Base-by-base conservation (phyloP, 1,284 basidiomycete species). In the Sanghuangporus weigelae region DNA sequence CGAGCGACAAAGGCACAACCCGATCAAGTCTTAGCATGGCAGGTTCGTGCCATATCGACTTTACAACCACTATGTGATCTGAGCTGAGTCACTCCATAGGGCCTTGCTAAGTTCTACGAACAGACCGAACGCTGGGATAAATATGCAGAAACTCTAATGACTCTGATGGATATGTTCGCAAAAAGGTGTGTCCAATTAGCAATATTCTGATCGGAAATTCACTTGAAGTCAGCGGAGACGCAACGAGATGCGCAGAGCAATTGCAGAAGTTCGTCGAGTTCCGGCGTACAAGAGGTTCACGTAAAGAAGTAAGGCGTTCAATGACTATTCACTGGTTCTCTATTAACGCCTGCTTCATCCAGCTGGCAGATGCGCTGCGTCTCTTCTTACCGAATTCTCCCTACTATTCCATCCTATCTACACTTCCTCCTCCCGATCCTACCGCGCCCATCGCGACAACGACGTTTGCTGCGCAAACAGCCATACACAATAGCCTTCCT, bases 301-400 rank as follows among this genome's bases (percentile, higher is more conserved):
- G 78, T 38, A 72, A 78, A 58, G 80, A 93, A 74, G 90, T 90
- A 67, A 53, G 72, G 53, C 64, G 63, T 26, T 23, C 50, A 46
- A 7, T 26, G 67, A n/a, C 11, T 38, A 57, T 59, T 54, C 26
- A 46, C 16, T 0, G 44, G 3, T 3, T 60, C 59, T 50, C 39
- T 38, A 62, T 42, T 42, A 46, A 46, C n/a, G 44, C 16, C 59
- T 46, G 4, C 31, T 19, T 53, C 48, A 26, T 31, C 49, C 67
- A 96, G 92, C 70, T 96, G 21, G 82, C 87, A 60, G 77, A 82
- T 39, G 82, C 87, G 0, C 79, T 98, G 10, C 79, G 79, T 3
- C 78, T 90, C 36, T 79, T 95, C 10, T 84, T 98, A 5, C 92
- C 93, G 0, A 84, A 84, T 10, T 96, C 95, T 7, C 77, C 83